Evolutionary conservation across 1,139 yeast genomes (phyloP).

Genomic region (Hyphopichia fennica): DNA sequence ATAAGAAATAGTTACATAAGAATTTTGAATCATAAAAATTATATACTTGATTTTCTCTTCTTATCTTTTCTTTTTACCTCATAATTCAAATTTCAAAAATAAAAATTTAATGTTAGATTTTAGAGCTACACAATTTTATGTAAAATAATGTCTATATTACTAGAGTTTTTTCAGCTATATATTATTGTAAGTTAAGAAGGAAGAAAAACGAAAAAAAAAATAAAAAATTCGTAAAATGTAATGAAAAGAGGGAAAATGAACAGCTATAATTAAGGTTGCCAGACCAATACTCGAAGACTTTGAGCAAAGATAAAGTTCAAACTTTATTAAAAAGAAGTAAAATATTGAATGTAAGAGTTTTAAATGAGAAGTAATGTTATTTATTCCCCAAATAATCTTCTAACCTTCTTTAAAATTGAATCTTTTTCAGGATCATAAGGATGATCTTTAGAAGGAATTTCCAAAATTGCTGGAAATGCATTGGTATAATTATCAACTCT

Average conservation of each 20-base stretch:
- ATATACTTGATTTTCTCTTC: neutral
- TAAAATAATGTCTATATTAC: neutral
- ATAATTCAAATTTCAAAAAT: too few relatives aligned
- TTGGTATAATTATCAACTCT: conserved; percentile 80
- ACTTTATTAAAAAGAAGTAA: neutral
- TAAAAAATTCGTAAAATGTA: neutral
- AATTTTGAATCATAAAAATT: conserved; percentile 1
- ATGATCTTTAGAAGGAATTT: conserved; percentile 97
- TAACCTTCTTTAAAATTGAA: conserved; percentile 88
- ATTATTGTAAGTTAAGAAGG: neutral
- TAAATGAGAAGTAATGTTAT: too few relatives aligned
- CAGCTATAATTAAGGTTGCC: neutral
- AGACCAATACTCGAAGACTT: neutral
- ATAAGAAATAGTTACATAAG: conserved; percentile 6
- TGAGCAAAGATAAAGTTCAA: neutral
- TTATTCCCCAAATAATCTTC: conserved; percentile 90
- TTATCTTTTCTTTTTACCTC: conserved; percentile 9
- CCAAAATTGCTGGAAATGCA: conserved; percentile 95
- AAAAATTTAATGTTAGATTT: neutral
- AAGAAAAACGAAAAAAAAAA: too few relatives aligned
- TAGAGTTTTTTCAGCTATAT: neutral
- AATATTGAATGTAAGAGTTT: too few relatives aligned
- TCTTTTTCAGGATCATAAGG: conserved; percentile 99
- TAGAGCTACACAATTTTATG: neutral
- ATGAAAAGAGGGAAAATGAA: neutral